Percentiles rank a stretch among this genome's conserved stretches.
Conservation (phyloP, 73 alveolate species). For the Stentor coeruleus region DNA sequence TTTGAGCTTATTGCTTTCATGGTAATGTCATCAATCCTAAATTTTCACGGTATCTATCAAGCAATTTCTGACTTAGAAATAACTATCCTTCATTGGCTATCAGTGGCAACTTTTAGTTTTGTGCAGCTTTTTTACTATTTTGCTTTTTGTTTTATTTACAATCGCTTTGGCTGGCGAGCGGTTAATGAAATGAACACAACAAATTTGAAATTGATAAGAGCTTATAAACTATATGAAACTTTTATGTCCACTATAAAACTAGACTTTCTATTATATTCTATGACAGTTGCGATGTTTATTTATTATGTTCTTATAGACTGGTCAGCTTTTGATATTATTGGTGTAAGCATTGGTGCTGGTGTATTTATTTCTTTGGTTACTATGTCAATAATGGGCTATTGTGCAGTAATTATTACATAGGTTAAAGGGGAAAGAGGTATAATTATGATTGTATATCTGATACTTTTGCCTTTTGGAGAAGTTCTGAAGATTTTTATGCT, state of each 20-base stretch:
- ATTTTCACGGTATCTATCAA: not conserved
- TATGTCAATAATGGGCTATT: no score
- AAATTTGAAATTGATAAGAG: not conserved
- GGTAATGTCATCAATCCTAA: not conserved
- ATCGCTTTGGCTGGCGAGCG: not conserved
- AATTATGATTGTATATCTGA: no score
- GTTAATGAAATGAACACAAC: not conserved
- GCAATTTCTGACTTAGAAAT: not conserved
- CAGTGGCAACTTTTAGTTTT: not conserved
- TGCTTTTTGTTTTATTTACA: not conserved
- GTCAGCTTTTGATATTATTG: no score
- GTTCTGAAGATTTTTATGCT: no score
- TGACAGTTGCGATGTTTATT: no score
- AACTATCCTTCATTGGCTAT: not conserved
- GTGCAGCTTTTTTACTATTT: not conserved
- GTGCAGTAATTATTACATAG: no score
- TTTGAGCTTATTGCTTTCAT: constrained; percentile 3
- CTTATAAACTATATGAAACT: not conserved
- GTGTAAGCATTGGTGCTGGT: no score
- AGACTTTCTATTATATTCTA: not conserved
- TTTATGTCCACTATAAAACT: not conserved
- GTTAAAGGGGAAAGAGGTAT: no score
- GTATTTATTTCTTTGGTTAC: no score
- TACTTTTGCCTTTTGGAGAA: no score
- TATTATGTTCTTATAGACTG: no score